These are phyloP conservation scores for Melampsora larici-populina DNA, from an alignment of 1,284 basidiomycete species.

Conservation along the genomic window DNA sequence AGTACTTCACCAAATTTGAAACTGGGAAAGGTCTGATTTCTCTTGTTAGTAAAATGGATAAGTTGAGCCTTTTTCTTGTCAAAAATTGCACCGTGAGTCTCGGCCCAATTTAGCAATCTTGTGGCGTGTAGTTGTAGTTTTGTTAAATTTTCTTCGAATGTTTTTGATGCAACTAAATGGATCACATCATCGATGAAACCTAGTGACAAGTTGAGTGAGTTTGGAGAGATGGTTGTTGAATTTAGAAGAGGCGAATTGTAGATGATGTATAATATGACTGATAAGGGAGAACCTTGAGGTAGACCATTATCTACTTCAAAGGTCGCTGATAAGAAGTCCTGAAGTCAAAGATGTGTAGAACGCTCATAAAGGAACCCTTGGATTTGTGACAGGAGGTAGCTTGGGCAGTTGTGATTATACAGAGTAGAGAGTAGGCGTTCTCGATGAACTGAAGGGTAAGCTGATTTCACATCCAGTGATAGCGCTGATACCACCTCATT, in stretches of 20 bases:
- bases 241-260: slow-evolving; percentile 1
- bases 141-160: not conserved
- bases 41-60: not conserved
- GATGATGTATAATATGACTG: slow-evolving; percentile 21
- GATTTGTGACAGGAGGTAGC: not conserved
- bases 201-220: not conserved
- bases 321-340: not conserved
- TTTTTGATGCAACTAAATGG: not conserved
- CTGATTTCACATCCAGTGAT: slow-evolving; percentile 29
- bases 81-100: slow-evolving; percentile 2
- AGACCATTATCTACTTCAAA: slow-evolving; percentile 3
- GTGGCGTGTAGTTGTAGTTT: not conserved
- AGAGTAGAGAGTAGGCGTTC: not conserved
- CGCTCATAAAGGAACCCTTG: not conserved
- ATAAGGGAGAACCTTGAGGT: no score
- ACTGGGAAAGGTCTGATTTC: not conserved
- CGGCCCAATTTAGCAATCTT: not conserved
- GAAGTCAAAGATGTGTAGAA: not conserved
- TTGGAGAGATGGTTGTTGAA: no score
- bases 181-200: slow-evolving; percentile 22
- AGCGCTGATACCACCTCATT: not conserved
- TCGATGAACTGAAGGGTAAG: not conserved
- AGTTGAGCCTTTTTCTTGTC: slow-evolving; percentile 4
- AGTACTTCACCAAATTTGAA: not conserved
- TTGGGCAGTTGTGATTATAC: not conserved